Evolutionary conservation across 805 yeast genomes (phyloP).

Genomic region (Torulaspora gathmanii): DNA sequence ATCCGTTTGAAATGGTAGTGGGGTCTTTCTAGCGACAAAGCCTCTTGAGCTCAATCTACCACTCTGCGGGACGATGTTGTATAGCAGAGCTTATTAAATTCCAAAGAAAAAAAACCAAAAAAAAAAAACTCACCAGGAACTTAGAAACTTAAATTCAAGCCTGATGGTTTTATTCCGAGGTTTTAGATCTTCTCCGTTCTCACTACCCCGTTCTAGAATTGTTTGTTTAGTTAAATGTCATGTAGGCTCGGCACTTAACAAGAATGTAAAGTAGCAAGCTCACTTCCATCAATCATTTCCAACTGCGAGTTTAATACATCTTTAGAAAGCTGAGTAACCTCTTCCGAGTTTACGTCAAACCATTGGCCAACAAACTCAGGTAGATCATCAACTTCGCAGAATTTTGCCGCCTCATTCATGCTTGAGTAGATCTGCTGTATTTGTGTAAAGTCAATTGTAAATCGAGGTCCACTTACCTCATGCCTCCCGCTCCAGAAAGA

Average conservation of each 20-base stretch:
- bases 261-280: conserved; percentile 10
- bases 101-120: too few relatives aligned
- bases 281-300: conserved; percentile 11
- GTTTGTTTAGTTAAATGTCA: too few relatives aligned
- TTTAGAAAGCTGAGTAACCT: not conserved
- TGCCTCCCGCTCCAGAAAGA: conserved; percentile 5
- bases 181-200: not conserved
- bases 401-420: conserved; percentile 16
- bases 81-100: too few relatives aligned
- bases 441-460: conserved; percentile 20
- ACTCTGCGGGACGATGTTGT: not conserved
- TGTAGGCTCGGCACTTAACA: not conserved
- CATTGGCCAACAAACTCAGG: conserved; percentile 25
- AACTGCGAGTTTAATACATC: conserved; percentile 11
- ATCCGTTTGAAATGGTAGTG: not conserved
- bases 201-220: too few relatives aligned
- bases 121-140: too few relatives aligned
- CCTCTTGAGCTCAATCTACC: not conserved
- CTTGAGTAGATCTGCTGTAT: conserved; percentile 19
- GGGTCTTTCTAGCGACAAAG: not conserved
- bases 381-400: conserved; percentile 21
- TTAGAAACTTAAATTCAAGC: too few relatives aligned
- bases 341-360: conserved; percentile 17
- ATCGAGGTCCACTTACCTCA: conserved; percentile 3
- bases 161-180: too few relatives aligned